Evolutionary conservation across 495 filamentous ascomycete species (phyloP).

Genomic region (Thermochaetoides thermophila): DNA sequence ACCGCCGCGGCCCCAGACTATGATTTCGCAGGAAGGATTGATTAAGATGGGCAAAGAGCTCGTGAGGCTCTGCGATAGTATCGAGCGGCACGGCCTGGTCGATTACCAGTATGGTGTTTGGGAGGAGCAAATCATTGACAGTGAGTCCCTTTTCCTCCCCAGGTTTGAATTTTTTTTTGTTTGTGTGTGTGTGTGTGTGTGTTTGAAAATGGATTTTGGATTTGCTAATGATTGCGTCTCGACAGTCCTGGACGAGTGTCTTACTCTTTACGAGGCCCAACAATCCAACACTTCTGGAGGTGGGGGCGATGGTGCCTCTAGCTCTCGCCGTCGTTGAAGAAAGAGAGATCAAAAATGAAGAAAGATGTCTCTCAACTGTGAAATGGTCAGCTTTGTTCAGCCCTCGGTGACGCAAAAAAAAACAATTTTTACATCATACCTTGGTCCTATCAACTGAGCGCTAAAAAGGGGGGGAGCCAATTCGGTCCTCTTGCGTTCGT

Average conservation of each 20-base stretch:
- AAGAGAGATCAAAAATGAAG: no score
- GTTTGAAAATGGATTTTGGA: background rate
- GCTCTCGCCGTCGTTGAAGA: constrained; percentile 8
- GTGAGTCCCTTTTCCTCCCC: constrained; percentile 35
- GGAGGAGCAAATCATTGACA: constrained; percentile 79
- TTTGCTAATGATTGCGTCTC: constrained; percentile 1
- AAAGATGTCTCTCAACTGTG: no score
- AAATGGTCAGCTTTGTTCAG: no score
- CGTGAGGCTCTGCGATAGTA: constrained; percentile 63
- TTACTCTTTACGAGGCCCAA: constrained; percentile 42
- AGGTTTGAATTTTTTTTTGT: no score
- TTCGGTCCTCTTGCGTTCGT: no score
- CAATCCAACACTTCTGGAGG: constrained; percentile 21
- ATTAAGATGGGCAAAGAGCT: constrained; percentile 71
- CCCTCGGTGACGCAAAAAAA: no score
- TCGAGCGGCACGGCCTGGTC: constrained; percentile 81
- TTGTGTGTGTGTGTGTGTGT: no score
- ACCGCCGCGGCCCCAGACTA: constrained; percentile 42
- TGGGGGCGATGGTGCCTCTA: constrained; percentile 6
- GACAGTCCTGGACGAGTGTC: constrained; percentile 49
- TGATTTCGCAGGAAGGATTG: constrained; percentile 54
- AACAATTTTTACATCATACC: no score
- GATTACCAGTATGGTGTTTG: constrained; percentile 96
- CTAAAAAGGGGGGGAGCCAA: no score
- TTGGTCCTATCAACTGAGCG: no score